Conservation (phyloP, 177 flowering plant genomes). For the Tripterygium wilfordii region DNA sequence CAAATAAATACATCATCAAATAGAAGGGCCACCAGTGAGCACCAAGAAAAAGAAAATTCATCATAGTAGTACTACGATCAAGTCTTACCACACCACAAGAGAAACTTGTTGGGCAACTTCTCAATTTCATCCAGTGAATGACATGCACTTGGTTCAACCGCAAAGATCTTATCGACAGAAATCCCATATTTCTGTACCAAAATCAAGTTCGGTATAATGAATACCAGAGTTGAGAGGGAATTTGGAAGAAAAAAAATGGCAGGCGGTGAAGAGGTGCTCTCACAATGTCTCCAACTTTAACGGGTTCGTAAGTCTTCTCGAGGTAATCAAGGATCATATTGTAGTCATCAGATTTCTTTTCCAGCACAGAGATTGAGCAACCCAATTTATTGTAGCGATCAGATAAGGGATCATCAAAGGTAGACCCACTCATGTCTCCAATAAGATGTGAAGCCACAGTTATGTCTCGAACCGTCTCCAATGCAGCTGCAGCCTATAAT, state of each 20-base stretch:
- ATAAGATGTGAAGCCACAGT: slow-evolving; percentile 55
- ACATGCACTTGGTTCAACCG: slow-evolving; percentile 44
- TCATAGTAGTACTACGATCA: too few species aligned
- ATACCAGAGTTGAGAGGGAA: not conserved
- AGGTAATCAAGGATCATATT: slow-evolving; percentile 63
- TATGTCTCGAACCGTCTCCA: slow-evolving; percentile 61
- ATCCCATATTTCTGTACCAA: slow-evolving; percentile 51
- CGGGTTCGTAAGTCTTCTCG: slow-evolving; percentile 74
- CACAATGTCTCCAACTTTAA: slow-evolving; percentile 60
- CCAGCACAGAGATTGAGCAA: slow-evolving; percentile 46
- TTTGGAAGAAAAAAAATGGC: not conserved
- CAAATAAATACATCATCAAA: not conserved
- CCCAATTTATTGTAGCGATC: slow-evolving; percentile 51
- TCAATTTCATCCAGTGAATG: slow-evolving; percentile 61
- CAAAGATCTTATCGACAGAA: slow-evolving; percentile 51
- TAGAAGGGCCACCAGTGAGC: not conserved
- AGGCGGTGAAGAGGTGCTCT: slow-evolving; percentile 1
- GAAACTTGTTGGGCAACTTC: slow-evolving; percentile 72
- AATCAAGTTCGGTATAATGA: not conserved
- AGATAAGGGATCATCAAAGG: slow-evolving; percentile 64
- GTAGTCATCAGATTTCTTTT: slow-evolving; percentile 61
- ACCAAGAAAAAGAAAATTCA: not conserved
- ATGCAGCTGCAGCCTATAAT: slow-evolving; percentile 55
- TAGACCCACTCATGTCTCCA: slow-evolving; percentile 70
- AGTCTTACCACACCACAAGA: slow-evolving; percentile 82